A percentile compares a stretch with the other conserved stretches of the same genome.
Evolutionary conservation across 129 eudicot genomes (phyloP).

Genomic region (Dittrichia graveolens): DNA sequence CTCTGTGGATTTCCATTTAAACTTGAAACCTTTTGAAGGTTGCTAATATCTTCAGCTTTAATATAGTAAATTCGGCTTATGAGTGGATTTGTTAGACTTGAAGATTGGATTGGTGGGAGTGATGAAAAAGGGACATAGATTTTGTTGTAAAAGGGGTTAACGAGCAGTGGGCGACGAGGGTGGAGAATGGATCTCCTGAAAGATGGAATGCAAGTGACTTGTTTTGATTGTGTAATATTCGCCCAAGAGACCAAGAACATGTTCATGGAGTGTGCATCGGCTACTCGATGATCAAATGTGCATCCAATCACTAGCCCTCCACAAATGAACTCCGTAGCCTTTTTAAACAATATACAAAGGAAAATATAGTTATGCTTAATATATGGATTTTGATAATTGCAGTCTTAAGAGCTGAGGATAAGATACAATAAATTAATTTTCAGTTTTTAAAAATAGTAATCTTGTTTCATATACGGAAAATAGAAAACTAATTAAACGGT

Average conservation of each 20-base stretch:
- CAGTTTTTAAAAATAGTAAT: too few species aligned
- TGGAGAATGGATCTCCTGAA: conserved; percentile 51
- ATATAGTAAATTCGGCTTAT: conserved; percentile 45
- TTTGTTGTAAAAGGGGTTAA: conserved; percentile 29
- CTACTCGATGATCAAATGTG: conserved; percentile 59
- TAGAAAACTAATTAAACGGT: too few species aligned
- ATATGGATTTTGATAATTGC: neutral
- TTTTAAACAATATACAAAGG: too few species aligned
- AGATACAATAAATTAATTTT: too few species aligned
- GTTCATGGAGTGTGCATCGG: conserved; percentile 58
- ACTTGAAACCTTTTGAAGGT: conserved; percentile 43
- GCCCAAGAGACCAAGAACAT: conserved; percentile 59
- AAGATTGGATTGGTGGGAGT: conserved; percentile 30
- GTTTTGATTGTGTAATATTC: conserved; percentile 36
- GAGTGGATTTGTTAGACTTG: too few species aligned
- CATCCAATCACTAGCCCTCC: conserved; percentile 57
- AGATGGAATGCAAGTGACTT: conserved; percentile 34
- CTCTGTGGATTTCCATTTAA: conserved; percentile 27
- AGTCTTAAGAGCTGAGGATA: neutral
- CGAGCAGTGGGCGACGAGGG: conserved; percentile 44
- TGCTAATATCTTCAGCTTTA: conserved; percentile 31
- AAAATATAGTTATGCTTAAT: neutral
- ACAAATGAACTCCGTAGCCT: conserved; percentile 51
- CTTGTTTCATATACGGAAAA: too few species aligned
- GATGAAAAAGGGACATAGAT: conserved; percentile 40